These are phyloP conservation scores for Leishmania lainsoni DNA, from an alignment of 208 protist species.

Conservation along the genomic window DNA sequence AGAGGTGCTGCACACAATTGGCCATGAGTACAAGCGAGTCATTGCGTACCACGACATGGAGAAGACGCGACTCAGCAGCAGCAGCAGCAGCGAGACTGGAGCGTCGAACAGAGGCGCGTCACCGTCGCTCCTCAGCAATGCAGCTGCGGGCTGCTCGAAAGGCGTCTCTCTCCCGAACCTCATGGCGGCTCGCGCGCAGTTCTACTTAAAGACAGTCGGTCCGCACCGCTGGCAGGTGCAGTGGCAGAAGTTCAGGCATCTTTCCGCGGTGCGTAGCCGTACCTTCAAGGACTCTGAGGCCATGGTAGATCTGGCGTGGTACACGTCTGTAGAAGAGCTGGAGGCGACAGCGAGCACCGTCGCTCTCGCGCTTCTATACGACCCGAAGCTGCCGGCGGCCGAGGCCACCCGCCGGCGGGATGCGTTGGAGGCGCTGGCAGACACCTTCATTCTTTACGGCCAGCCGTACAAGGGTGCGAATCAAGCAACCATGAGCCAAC, in stretches of 20 bases:
- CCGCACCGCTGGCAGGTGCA: conserved; percentile 54
- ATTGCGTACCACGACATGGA: conserved; percentile 55
- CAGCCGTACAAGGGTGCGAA: conserved; percentile 79
- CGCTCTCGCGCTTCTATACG: conserved; percentile 59
- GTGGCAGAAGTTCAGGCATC: conserved; percentile 38
- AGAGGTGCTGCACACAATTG: conserved; percentile 73
- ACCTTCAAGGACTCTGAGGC: conserved; percentile 79
- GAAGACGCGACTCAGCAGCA: neutral
- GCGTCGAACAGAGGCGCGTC: neutral
- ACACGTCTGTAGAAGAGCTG: conserved; percentile 68
- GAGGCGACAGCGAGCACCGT: conserved; percentile 69
- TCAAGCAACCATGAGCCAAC: conserved; percentile 72
- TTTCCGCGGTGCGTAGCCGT: conserved; percentile 51
- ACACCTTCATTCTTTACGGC: conserved; percentile 68
- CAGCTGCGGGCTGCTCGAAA: neutral
- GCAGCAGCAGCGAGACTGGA: neutral
- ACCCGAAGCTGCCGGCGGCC: conserved; percentile 34
- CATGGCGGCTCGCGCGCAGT: neutral
- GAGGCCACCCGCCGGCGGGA: conserved; percentile 48
- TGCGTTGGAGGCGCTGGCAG: conserved; percentile 55
- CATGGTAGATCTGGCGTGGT: conserved; percentile 85
- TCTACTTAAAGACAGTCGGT: conserved; percentile 29
- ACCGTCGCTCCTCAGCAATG: neutral
- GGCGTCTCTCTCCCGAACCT: conserved; percentile 7
- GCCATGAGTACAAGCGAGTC: conserved; percentile 72